Conservation (phyloP, 208 protist species). For the Phytomonas francai region DNA sequence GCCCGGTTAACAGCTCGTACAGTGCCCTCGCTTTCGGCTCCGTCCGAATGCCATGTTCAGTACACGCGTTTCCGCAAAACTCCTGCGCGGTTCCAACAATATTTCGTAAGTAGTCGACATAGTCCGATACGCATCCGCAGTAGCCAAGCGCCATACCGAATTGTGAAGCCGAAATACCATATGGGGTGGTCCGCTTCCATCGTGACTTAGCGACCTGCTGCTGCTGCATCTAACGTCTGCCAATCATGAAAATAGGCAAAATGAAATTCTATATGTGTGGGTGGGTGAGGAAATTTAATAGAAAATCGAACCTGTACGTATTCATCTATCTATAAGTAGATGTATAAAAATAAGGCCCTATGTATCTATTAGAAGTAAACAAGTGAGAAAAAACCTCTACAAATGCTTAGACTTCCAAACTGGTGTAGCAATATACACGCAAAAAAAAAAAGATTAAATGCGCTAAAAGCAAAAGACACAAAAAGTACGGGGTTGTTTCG, state of each 20-base stretch:
- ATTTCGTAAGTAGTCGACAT: conserved; percentile 65
- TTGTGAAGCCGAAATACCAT: conserved; percentile 80
- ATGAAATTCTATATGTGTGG: not conserved
- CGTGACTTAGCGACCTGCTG: conserved; percentile 56
- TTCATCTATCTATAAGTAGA: conserved; percentile 1
- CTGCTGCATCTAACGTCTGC: conserved; percentile 2
- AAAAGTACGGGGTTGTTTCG: too few relatives aligned
- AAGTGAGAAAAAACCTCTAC: too few relatives aligned
- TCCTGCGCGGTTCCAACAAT: conserved; percentile 70
- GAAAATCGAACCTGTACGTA: not conserved
- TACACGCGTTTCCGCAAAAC: conserved; percentile 76
- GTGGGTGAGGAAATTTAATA: not conserved
- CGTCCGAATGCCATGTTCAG: conserved; percentile 69
- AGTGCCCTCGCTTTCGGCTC: conserved; percentile 72
- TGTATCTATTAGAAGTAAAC: too few relatives aligned
- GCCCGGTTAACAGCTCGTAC: conserved; percentile 79
- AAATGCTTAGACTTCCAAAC: too few relatives aligned
- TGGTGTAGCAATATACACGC: too few relatives aligned
- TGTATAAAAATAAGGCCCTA: not conserved
- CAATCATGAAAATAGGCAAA: not conserved
- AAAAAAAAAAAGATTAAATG: too few relatives aligned
- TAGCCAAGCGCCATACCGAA: conserved; percentile 83
- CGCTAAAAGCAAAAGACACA: too few relatives aligned
- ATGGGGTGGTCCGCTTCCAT: conserved; percentile 41
- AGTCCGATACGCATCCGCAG: conserved; percentile 70